Evolutionary conservation across 495 filamentous ascomycete genomes (phyloP).

Genomic region (Lophiotrema nucula): DNA sequence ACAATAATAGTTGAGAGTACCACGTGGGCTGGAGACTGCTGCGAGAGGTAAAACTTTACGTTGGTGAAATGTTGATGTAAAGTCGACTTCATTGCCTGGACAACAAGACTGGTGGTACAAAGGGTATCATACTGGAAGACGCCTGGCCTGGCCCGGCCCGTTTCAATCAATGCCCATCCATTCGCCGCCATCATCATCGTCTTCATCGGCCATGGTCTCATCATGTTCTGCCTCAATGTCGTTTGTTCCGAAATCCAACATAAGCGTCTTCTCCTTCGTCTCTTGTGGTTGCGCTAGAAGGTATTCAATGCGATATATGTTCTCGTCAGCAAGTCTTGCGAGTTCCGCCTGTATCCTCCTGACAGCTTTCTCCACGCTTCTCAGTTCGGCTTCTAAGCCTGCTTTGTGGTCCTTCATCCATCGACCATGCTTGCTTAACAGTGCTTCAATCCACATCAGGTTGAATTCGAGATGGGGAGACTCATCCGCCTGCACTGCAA

Average conservation of each 20-base stretch:
- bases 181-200: slow-evolving; percentile 26
- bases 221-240: slow-evolving; percentile 1
- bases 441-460: slow-evolving; percentile 83
- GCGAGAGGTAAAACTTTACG: no score
- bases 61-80: no score
- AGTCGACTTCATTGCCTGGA: no score
- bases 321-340: slow-evolving; percentile 73
- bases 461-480: slow-evolving; percentile 93
- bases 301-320: slow-evolving; percentile 81
- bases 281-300: slow-evolving; percentile 50
- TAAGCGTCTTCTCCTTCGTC: slow-evolving; percentile 1
- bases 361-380: slow-evolving; percentile 73
- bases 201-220: slow-evolving; percentile 9
- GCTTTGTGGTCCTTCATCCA: slow-evolving; percentile 76
- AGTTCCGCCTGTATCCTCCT: slow-evolving; percentile 65
- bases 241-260: slow-evolving; percentile 3
- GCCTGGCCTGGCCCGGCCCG: no score
- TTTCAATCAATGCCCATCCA: slow-evolving; percentile 34
- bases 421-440: slow-evolving; percentile 77
- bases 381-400: slow-evolving; percentile 75
- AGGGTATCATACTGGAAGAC: no score
- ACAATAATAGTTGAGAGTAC: no score
- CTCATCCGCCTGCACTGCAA: slow-evolving; percentile 84
- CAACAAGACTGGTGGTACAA: no score
- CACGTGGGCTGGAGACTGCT: no score